Evolutionary conservation across 768 basidiomycete genomes (phyloP).

Genomic region (Leccinum incarnatum): DNA sequence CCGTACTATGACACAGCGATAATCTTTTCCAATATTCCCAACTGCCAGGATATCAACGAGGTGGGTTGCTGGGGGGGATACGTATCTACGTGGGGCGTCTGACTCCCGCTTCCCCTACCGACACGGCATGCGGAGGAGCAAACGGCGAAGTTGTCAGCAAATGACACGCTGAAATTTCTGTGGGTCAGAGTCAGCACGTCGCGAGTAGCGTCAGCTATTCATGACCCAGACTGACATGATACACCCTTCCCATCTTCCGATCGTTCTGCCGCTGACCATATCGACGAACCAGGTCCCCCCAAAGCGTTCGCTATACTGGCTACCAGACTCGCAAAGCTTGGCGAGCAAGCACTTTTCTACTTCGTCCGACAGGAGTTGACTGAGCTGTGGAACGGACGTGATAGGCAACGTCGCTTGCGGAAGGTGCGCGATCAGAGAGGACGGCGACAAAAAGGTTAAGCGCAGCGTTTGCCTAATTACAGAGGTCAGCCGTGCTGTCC

Average conservation of each 20-base stretch:
- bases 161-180: conserved; percentile 66
- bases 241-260: conserved; percentile 80
- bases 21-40: conserved; percentile 44
- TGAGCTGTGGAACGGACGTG: conserved; percentile 72
- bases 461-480: conserved; percentile 64
- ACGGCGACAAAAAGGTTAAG: conserved; percentile 74
- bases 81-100: conserved; percentile 43
- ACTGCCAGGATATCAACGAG: conserved; percentile 56
- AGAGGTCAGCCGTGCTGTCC: neutral
- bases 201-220: neutral
- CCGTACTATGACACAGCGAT: conserved; percentile 22
- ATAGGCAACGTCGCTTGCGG: conserved; percentile 75
- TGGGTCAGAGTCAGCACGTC: conserved; percentile 3
- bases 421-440: conserved; percentile 72
- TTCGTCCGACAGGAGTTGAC: conserved; percentile 74
- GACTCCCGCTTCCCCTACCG: conserved; percentile 39
- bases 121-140: conserved; percentile 59
- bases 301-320: conserved; percentile 46
- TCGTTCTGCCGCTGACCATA: conserved; percentile 53
- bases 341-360: conserved; percentile 67
- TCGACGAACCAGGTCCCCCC: conserved; percentile 78
- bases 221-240: conserved; percentile 53
- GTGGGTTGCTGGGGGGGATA: conserved; percentile 32
- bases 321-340: conserved; percentile 67
- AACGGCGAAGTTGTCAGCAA: conserved; percentile 47